Evolutionary conservation across 2,329 filamentous ascomycete species (phyloP).

Genomic region (Bipolaris zeicola): DNA sequence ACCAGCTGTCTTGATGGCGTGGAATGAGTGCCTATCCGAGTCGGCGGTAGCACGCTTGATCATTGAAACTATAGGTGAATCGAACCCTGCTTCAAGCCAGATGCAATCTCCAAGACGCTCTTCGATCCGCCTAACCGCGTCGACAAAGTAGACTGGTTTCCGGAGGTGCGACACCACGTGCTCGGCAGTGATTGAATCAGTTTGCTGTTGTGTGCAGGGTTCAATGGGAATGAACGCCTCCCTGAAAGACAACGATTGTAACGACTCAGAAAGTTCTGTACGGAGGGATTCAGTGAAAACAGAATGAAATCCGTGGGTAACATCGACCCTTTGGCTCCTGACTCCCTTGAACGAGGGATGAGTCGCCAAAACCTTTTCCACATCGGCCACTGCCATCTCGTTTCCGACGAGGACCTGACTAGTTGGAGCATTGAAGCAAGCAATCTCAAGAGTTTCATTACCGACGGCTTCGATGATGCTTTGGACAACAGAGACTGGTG

Average conservation of each 20-base stretch:
- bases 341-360: slow-evolving; percentile 3
- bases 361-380: slow-evolving; percentile 15
- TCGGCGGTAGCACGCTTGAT: slow-evolving; percentile 30
- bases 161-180: slow-evolving; percentile 47
- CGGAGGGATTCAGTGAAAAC: slow-evolving; percentile 36
- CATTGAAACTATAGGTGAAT: slow-evolving; percentile 37
- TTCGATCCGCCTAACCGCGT: slow-evolving; percentile 51
- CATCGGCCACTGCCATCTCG: slow-evolving; percentile 19
- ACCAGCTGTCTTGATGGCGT: slow-evolving; percentile 12
- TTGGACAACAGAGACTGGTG: slow-evolving; percentile 5
- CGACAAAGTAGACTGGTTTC: slow-evolving; percentile 53
- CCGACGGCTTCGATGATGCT: slow-evolving; percentile 6
- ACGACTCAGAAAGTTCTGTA: slow-evolving; percentile 14
- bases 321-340: slow-evolving; percentile 29
- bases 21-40: slow-evolving; percentile 6
- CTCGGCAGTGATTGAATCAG: background rate
- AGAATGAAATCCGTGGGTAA: slow-evolving; percentile 41
- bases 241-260: slow-evolving; percentile 4
- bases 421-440: slow-evolving; percentile 49
- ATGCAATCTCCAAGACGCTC: slow-evolving; percentile 26
- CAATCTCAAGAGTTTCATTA: slow-evolving; percentile 40
- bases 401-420: slow-evolving; percentile 51
- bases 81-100: slow-evolving; percentile 32
- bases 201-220: slow-evolving; percentile 3
- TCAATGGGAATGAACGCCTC: slow-evolving; percentile 11